Conservation (phyloP, 129 eudicot species). For the Flaveria brownii region DNA sequence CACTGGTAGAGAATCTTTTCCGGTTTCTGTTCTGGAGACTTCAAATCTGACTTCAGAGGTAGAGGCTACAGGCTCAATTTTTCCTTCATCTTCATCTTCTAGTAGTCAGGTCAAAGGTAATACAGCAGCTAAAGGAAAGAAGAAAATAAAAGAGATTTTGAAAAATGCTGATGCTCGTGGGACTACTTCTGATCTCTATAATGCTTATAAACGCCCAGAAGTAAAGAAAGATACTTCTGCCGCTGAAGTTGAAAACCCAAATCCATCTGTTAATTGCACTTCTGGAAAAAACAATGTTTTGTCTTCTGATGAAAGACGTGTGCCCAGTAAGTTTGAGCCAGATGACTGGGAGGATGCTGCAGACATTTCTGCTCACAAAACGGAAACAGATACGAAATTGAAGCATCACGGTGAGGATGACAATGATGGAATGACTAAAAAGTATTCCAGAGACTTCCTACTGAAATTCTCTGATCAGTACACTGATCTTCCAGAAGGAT, state of each 20-base stretch:
- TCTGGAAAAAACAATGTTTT: slow-evolving; percentile 26
- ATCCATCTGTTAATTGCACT: slow-evolving; percentile 31
- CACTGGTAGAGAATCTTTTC: slow-evolving; percentile 25
- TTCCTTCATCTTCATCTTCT: slow-evolving; percentile 39
- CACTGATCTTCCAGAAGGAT: slow-evolving; percentile 67
- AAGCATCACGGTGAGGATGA: slow-evolving; percentile 46
- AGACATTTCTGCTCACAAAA: slow-evolving; percentile 65
- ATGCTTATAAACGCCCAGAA: slow-evolving; percentile 85
- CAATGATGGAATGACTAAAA: slow-evolving; percentile 49
- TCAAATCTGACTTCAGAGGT: slow-evolving; percentile 31
- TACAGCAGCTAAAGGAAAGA: slow-evolving; percentile 45
- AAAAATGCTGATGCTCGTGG: slow-evolving; percentile 77
- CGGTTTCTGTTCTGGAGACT: slow-evolving; percentile 39
- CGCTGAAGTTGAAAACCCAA: slow-evolving; percentile 36
- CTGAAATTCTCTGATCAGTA: slow-evolving; percentile 71
- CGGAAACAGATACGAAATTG: slow-evolving; percentile 34
- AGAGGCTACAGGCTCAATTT: slow-evolving; percentile 40
- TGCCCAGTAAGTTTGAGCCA: slow-evolving; percentile 57
- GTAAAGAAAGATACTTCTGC: slow-evolving; percentile 59
- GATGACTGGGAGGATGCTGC: slow-evolving; percentile 99
- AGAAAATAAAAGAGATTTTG: slow-evolving; percentile 56
- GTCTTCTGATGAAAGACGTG: slow-evolving; percentile 32
- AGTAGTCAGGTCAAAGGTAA: slow-evolving; percentile 40
- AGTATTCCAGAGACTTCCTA: slow-evolving; percentile 87
- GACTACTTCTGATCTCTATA: slow-evolving; percentile 76